A percentile compares a stretch with the other conserved stretches of the same genome.
These are phyloP conservation scores for Parathielavia appendiculata DNA, from an alignment of 495 filamentous ascomycete species.

Conservation along the genomic window DNA sequence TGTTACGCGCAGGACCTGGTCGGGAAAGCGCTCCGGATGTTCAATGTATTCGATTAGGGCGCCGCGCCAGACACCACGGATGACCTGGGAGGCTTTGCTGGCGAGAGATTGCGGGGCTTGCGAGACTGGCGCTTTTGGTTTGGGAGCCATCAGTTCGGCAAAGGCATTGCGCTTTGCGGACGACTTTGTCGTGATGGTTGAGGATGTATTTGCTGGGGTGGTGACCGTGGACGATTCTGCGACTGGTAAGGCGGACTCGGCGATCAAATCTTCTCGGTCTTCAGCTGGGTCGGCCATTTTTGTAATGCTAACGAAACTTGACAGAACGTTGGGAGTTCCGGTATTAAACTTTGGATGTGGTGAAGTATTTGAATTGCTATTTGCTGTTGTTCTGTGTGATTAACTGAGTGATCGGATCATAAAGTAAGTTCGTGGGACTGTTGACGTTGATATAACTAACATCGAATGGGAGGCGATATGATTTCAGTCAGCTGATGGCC, in stretches of 20 bases:
- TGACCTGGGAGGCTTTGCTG: conserved; percentile 10
- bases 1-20: conserved; percentile 63
- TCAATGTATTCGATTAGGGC: conserved; percentile 66
- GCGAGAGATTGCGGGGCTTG: conserved; percentile 18
- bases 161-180: conserved; percentile 36
- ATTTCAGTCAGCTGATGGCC: too few species aligned
- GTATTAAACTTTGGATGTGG: too few species aligned
- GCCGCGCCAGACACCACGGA: conserved; percentile 45
- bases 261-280: conserved; percentile 14
- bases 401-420: too few species aligned
- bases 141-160: conserved; percentile 62
- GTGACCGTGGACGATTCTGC: neutral
- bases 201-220: neutral
- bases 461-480: too few species aligned
- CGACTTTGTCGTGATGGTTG: neutral
- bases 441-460: too few species aligned
- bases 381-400: too few species aligned
- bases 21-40: conserved; percentile 60
- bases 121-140: conserved; percentile 38
- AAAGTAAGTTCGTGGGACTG: too few species aligned
- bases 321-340: neutral
- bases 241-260: neutral
- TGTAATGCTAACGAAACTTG: neutral
- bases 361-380: too few species aligned
- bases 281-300: conserved; percentile 24